phyloP scores from a whole-genome alignment of 768 basidiomycete species.

The Tubosaeta sp. region DNA sequence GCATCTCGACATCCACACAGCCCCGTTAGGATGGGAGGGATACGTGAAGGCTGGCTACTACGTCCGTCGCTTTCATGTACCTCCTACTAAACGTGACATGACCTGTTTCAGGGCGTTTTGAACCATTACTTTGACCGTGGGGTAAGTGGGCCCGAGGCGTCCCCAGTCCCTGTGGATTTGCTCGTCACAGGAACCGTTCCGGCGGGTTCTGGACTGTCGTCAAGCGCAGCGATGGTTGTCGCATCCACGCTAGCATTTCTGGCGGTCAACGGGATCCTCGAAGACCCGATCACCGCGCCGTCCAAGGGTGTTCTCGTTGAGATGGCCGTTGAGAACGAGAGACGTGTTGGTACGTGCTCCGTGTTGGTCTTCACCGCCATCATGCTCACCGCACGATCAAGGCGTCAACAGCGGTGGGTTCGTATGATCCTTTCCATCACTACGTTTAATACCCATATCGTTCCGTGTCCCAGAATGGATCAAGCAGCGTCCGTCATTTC shows the following conservation, averaged over 20 bases:
- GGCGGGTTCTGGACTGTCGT: slow-evolving; percentile 81
- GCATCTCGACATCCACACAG: slow-evolving; percentile 66
- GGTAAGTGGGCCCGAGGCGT: slow-evolving; percentile 7
- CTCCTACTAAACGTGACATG: not conserved
- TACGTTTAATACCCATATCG: not conserved
- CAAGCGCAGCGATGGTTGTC: slow-evolving; percentile 88
- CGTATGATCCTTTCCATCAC: slow-evolving; percentile 13
- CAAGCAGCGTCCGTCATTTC: slow-evolving; percentile 87
- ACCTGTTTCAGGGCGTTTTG: slow-evolving; percentile 53
- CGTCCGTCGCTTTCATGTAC: slow-evolving; percentile 37
- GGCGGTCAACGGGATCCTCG: slow-evolving; percentile 64
- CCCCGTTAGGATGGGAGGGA: slow-evolving; percentile 76
- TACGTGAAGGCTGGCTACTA: slow-evolving; percentile 86
- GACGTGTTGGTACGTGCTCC: slow-evolving; percentile 56
- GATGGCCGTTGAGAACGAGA: slow-evolving; percentile 82
- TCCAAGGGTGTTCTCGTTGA: slow-evolving; percentile 71
- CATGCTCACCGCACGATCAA: slow-evolving; percentile 13
- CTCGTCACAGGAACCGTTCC: slow-evolving; percentile 82
- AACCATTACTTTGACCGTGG: slow-evolving; percentile 49
- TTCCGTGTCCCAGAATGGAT: slow-evolving; percentile 61
- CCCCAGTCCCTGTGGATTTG: slow-evolving; percentile 62
- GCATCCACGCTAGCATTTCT: slow-evolving; percentile 80
- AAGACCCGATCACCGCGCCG: slow-evolving; percentile 12
- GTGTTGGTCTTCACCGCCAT: not conserved
- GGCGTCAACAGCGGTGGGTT: slow-evolving; percentile 79